Evolutionary conservation across 2,329 filamentous ascomycete genomes (phyloP).

Genomic region (Esteya vermicola): DNA sequence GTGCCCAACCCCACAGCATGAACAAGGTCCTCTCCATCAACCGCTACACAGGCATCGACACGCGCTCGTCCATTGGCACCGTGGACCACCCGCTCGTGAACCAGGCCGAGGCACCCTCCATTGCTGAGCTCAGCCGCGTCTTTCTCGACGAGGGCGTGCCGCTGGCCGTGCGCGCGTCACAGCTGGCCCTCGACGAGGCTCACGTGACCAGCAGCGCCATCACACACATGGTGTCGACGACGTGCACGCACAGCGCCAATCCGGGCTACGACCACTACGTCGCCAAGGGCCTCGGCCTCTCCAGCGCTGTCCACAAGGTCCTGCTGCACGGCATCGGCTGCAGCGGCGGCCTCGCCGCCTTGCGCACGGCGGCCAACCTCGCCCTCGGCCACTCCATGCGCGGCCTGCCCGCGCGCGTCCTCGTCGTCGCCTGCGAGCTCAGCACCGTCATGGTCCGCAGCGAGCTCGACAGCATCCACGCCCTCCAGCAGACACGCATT

Average conservation of each 20-base stretch:
- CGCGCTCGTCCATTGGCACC: constrained; percentile 45
- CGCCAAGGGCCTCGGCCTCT: constrained; percentile 41
- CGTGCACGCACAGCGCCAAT: constrained; percentile 56
- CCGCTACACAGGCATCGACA: constrained; percentile 49
- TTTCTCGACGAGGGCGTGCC: constrained; percentile 45
- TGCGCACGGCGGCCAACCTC: constrained; percentile 52
- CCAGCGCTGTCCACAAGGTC: constrained; percentile 46
- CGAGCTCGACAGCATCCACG: constrained; percentile 49
- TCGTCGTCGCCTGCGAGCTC: constrained; percentile 52
- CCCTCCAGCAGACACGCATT: constrained; percentile 46
- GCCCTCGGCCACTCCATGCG: constrained; percentile 47
- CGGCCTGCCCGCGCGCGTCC: constrained; percentile 43
- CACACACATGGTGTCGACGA: constrained; percentile 53
- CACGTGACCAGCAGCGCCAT: constrained; percentile 35
- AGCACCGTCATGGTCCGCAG: constrained; percentile 47
- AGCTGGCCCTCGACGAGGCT: constrained; percentile 41
- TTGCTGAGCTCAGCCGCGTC: constrained; percentile 36
- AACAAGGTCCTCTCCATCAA: constrained; percentile 50
- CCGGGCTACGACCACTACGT: constrained; percentile 56
- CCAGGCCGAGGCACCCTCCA: constrained; percentile 34
- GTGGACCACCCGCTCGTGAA: constrained; percentile 49
- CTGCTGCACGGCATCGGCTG: constrained; percentile 54
- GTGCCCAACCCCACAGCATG: constrained; percentile 28
- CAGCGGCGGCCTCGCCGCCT: constrained; percentile 45
- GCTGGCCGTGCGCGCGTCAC: constrained; percentile 38